phyloP scores from a whole-genome alignment of 2,329 filamentous ascomycete species.

The Claviceps maximensis region DNA sequence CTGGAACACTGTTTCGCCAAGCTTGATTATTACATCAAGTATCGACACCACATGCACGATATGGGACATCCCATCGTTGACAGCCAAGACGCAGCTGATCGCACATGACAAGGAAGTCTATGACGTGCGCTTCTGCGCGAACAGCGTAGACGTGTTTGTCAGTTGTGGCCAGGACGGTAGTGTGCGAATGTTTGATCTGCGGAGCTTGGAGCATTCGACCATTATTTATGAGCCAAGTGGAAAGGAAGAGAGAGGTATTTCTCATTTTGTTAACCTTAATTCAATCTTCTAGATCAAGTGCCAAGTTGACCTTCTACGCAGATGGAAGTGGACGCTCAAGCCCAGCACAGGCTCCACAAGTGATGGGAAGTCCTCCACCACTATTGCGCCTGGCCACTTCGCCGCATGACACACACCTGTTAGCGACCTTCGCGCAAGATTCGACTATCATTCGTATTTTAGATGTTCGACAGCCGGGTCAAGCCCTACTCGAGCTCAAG shows the following conservation, averaged over 20 bases:
- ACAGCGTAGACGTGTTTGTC: conserved; percentile 97
- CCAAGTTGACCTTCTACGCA: conserved; percentile 17
- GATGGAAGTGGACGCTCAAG: conserved; percentile 49
- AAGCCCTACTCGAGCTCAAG: conserved; percentile 83
- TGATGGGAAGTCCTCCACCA: conserved; percentile 63
- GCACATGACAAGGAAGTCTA: conserved; percentile 99
- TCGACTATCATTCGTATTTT: conserved; percentile 87
- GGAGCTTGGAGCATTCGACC: conserved; percentile 92
- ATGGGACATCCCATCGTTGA: conserved; percentile 96
- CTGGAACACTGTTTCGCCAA: conserved; percentile 95
- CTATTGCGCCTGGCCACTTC: conserved; percentile 75
- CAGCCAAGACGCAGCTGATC: conserved; percentile 95
- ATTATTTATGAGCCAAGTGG: conserved; percentile 97
- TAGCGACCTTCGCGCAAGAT: conserved; percentile 94
- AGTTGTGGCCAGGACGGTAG: conserved; percentile 96
- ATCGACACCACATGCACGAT: conserved; percentile 99
- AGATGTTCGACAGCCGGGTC: conserved; percentile 89
- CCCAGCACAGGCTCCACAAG: conserved; percentile 63
- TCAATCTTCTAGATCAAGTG: neutral
- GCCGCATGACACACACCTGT: conserved; percentile 85
- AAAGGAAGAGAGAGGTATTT: conserved; percentile 61
- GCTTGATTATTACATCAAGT: conserved; percentile 94
- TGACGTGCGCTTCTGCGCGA: conserved; percentile 94
- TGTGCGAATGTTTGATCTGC: conserved; percentile 95
- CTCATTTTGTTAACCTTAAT: neutral